Evolutionary conservation across 179 eudicot genomes (phyloP), one percentile per base, ranked within the genome.

Genomic region (Camellia oleifera): DNA sequence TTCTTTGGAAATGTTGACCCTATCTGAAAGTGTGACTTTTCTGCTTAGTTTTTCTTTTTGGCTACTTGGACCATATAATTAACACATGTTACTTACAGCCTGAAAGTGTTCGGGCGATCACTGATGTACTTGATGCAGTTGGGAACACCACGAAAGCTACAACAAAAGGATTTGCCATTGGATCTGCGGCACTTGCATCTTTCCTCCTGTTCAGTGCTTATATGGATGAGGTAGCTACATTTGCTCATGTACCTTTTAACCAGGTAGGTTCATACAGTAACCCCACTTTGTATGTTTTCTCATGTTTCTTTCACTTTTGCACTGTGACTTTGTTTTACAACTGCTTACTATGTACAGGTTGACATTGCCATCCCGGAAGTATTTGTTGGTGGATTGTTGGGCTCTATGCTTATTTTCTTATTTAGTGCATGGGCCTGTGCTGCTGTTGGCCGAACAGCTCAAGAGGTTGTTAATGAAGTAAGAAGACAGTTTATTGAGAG

Each of bases 401-500:
- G 99, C 72, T 94, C 99, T 81, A 96, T 96, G 99, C 99, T 96
- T 82, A 94, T 96, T 75, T 96, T 84, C 87, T 85, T 96, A 63
- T 96, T 96, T 75, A 96, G 99, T 88, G 99, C 94, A 73, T 96
- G 99, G 99, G 99, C 99, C 45, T 96, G 99, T 85, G 56, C 99
- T 79, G 98, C 99, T 42, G 98, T 94, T 82, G 99, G 99, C 13
- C 92, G 99, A 79, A 94, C 97, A 78, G 98, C 99, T 77, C 99
- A 96, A 80, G 98, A 94, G 86, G 98, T 94, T 75, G 98, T 96
- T 54, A 96, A 93, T 72, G 99, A 96, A 91, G 99, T 96, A n/a
- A 89, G 99, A 86, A 92, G 98, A 72, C 99, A 96, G 82, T 96
- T 96, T 81, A 91, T 91, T 69, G 99, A 96, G 89, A 91, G 99